A percentile compares a stretch with the other conserved stretches of the same genome.
These are phyloP conservation scores for Phytophthora hybrid DNA, from an alignment of 352 stramenopile genomes.

Conservation along the genomic window DNA sequence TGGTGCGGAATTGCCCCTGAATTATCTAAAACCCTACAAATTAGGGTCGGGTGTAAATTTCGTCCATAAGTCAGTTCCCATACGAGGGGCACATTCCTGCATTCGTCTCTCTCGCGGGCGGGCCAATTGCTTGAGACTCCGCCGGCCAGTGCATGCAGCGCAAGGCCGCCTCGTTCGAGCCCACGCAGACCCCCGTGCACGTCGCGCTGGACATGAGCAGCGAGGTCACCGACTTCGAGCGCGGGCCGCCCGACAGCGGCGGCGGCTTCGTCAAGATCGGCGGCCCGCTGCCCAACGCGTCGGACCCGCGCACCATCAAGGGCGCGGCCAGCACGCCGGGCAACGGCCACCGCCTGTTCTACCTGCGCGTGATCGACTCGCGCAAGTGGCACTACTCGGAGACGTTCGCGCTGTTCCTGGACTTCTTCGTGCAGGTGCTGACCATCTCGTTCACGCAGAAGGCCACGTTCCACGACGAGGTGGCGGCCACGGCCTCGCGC, in stretches of 20 bases:
- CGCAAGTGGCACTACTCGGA: constrained; percentile 91
- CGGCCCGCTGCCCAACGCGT: constrained; percentile 71
- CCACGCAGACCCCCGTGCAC: constrained; percentile 25
- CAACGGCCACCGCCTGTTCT: constrained; percentile 80
- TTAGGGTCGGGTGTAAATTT: constrained; percentile 11
- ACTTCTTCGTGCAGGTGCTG: constrained; percentile 88
- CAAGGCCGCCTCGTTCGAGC: constrained; percentile 32
- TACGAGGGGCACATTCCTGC: constrained; percentile 35
- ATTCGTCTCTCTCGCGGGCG: constrained; percentile 13
- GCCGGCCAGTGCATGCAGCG: constrained; percentile 32
- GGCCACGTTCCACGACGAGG: constrained; percentile 63
- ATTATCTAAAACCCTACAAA: constrained; percentile 13
- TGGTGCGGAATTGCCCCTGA: constrained; percentile 11
- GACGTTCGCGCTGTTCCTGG: constrained; percentile 85
- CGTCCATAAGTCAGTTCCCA: constrained; percentile 38
- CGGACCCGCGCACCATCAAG: constrained; percentile 79
- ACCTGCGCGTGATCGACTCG: constrained; percentile 85
- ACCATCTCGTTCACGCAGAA: constrained; percentile 82
- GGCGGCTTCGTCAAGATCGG: constrained; percentile 85
- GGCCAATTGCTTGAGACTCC: background rate
- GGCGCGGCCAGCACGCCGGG: constrained; percentile 39
- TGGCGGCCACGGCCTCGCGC: constrained; percentile 75
- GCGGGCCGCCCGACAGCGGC: constrained; percentile 47
- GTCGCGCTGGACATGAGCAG: constrained; percentile 47
- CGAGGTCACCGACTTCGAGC: constrained; percentile 67